Evolutionary conservation across 2,329 filamentous ascomycete species (phyloP), one percentile per base, ranked within the genome.

Genomic region (Rhynchosporium secalis): DNA sequence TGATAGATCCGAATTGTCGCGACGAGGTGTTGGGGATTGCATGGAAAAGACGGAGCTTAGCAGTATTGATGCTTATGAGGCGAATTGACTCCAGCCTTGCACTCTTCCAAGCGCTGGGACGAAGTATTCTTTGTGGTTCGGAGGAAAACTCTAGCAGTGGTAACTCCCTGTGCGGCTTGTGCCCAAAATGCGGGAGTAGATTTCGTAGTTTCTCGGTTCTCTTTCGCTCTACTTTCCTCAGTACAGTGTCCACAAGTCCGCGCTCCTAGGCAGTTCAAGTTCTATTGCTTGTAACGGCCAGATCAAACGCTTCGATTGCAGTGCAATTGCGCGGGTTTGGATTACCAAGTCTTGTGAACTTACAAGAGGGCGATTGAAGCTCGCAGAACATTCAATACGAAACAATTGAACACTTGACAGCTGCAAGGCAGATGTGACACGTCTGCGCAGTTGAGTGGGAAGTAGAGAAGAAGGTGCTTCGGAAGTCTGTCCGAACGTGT

Each of bases 1-100:
- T 68, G 81, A 77, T 72, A 68, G 70, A 51, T 69, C 55, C 58
- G 67, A 68, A 67, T 65, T 65, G 72, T 81, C 78, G 75, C 75
- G 72, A 70, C 73, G 73, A 68, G 75, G 75, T 73, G 74, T 79
- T 77, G 76, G 73, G 72, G 77, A 78, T 80, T 81, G 81, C 84
- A 87, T 87, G 81, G 82, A 73, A 71, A 68, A 71, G 68, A 63
- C 55, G 47, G 67, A 40, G 58, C 41, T 64, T 58, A 65, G 64
- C 28, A 51, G 62, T 46, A 54, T 55, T 54, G 58, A 45, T 51
- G 52, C 51, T 62, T 47, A 58, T 67, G 57, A 61, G 65, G 60
- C 65, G 66, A 63, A 56, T 66, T 62, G 62, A 64, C 55, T 56
- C 61, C 41, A 61, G 57, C 60, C 60, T 66, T 61, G 62, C 52